phyloP scores from a whole-genome alignment of 306 rosid species.

The Castanospermum australe region DNA sequence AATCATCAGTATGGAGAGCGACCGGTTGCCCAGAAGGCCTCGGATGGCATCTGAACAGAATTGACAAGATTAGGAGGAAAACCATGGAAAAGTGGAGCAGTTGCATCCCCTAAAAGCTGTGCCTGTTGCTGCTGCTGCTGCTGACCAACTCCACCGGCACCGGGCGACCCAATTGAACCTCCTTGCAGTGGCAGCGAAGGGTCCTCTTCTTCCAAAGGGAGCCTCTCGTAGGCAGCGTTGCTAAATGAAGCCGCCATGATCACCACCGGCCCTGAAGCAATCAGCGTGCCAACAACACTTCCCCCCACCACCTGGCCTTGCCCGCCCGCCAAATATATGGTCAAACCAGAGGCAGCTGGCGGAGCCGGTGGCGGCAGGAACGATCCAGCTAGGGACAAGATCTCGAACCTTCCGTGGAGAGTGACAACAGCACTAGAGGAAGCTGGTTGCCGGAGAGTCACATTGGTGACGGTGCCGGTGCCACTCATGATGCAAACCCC shows the following conservation, averaged over 20 bases:
- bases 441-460: conserved; percentile 84
- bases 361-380: conserved; percentile 96
- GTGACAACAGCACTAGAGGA: conserved; percentile 80
- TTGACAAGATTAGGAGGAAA: conserved; percentile 75
- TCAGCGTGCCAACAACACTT: conserved; percentile 69
- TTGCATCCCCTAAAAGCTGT: conserved; percentile 58
- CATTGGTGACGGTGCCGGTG: conserved; percentile 86
- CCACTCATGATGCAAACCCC: conserved; percentile 97
- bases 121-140: conserved; percentile 43
- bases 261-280: conserved; percentile 89
- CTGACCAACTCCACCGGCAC: conserved; percentile 39
- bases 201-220: conserved; percentile 90
- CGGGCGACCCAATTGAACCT: conserved; percentile 61
- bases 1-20: conserved; percentile 72
- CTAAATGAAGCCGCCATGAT: conserved; percentile 96
- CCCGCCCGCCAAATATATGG: conserved; percentile 86
- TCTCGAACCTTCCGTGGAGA: conserved; percentile 90
- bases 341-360: conserved; percentile 74
- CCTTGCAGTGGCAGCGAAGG: conserved; percentile 53
- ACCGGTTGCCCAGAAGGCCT: conserved; percentile 70
- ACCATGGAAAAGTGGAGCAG: conserved; percentile 70
- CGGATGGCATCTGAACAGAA: conserved; percentile 84
- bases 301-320: conserved; percentile 98
- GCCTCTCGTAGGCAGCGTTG: conserved; percentile 96
- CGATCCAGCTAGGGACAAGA: conserved; percentile 79